Base-by-base conservation (phyloP, 2,329 filamentous ascomycete genomes). In the Diaporthe citri region DNA sequence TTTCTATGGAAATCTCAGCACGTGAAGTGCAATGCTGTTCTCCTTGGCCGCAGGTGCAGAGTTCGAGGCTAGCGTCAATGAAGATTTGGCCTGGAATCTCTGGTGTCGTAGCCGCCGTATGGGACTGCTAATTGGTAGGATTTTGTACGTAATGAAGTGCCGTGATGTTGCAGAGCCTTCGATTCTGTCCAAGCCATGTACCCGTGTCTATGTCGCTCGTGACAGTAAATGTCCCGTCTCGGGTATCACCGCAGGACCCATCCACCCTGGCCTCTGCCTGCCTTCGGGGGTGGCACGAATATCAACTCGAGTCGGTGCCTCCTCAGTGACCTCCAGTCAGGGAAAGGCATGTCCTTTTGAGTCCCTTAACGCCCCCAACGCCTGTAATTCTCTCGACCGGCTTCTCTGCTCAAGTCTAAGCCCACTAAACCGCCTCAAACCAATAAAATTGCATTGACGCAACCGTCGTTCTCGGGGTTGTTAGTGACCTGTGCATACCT, bases 401-500 rank as follows among this genome's bases (percentile, higher is more conserved):
- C 22, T 57, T 57, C 12, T 15, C 43, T 57, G 56, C 12, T 57
- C 31, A 51, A 31, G 43, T 59, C 17, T 51, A 36, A 20, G 51
- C 51, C 22, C 17, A 57, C 6, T 25, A 39, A 51, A 15, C 48
- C 28, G 25, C 36, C 69, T 74, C 39, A 76, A n/a, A 82, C 78
- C 39, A 82, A 76, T 15, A 82, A 78, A 31, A 82, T 78, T 43
- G 80, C 80, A 48, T 82, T 82, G 70, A 81, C 72, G 59, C 80
- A 82, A 10, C 80, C 80, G 48, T 82, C 80, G 77, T 80, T 81
- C 77, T 88, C 86, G 4, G 85, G 85, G 78, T 86, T 87, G 81
- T 89, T 89, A 31, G 89, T 88, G 57, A 94, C 88, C 84, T 95
- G 93, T 10, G 94, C 94, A 86, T 93, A 97, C 78, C 94, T 89